A percentile compares a stretch with the other conserved stretches of the same genome.
Conservation (phyloP, 768 basidiomycete genomes). For the Boletales sp. region DNA sequence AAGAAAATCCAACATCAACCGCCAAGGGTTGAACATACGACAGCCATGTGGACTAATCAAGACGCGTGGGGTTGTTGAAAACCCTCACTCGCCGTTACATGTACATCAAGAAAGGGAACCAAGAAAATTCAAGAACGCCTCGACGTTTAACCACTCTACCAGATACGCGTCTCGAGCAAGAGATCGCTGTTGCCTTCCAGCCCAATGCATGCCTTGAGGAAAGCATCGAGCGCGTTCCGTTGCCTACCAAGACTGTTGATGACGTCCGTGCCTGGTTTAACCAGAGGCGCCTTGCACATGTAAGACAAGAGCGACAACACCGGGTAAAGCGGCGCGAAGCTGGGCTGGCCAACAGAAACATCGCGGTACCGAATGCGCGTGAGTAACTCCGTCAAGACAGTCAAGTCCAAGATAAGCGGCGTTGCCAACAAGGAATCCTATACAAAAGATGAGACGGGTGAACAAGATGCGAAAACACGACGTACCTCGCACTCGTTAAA, state of each 20-base stretch:
- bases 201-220: slow-evolving; percentile 93
- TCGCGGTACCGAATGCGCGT: slow-evolving; percentile 90
- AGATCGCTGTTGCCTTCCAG: slow-evolving; percentile 81
- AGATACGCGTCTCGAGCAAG: slow-evolving; percentile 81
- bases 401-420: slow-evolving; percentile 90
- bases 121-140: neutral
- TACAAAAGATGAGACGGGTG: neutral
- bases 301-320: slow-evolving; percentile 91
- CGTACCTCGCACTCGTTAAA: slow-evolving; percentile 95
- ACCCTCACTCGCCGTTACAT: neutral
- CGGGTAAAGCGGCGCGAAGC: slow-evolving; percentile 83
- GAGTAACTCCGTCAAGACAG: slow-evolving; percentile 90
- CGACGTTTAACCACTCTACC: slow-evolving; percentile 43
- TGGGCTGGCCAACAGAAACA: slow-evolving; percentile 38
- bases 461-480: neutral
- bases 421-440: slow-evolving; percentile 95
- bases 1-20: neutral
- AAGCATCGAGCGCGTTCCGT: slow-evolving; percentile 88
- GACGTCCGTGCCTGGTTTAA: slow-evolving; percentile 90
- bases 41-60: neutral
- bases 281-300: slow-evolving; percentile 98
- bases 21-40: slow-evolving; percentile 16
- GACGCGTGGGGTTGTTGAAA: slow-evolving; percentile 19
- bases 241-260: slow-evolving; percentile 95
- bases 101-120: neutral